Base-by-base conservation (phyloP, 495 filamentous ascomycete genomes). In the Chlorociboria aeruginascens region DNA sequence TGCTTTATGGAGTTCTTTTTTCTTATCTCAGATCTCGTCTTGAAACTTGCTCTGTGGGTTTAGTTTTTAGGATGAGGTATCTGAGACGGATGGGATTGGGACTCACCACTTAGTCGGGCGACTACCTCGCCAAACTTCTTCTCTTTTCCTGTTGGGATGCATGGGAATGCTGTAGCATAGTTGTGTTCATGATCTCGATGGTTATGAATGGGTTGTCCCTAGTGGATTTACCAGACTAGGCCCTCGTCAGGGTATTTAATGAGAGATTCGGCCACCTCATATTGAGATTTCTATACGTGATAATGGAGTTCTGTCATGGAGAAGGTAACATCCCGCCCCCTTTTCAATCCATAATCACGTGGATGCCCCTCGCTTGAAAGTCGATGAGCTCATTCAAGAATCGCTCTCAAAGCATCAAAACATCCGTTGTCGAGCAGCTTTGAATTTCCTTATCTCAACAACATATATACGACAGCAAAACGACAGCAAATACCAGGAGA, bases 221-320 rank as follows among this genome's bases (percentile, higher is more conserved):
- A 51, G 53, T 48, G 57, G 57, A 56, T 51, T 12, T 41, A 46
- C 45, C 50, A 50, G 49, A 47, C 53, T 36, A 45, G 38, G 53
- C 53, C 57, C 53, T 53, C 50, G 44, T 51, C 38, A 52, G 53
- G 47, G 45, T 43, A 32, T n/a, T 45, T 47, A 60, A 56, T 60
- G 53, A 60, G 57, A 60, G 48, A 60, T 60, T 60, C 57, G 57
- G 57, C 57, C 57, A 60, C 57, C 57, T 60, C 57, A 60, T 2
- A 1, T 25, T 25, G 20, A 25, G 20, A 25, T 25, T 25, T 25
- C 1, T 25, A 25, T 4, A 4, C 20, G 20, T 25, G 20, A 25
- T 2, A 25, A 25, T 25, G 20, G 4, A 25, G 20, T 25, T 25
- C 20, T 25, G 20, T 4, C 4, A 25, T 25, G 4, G 20, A 25